Evolutionary conservation across 257 asterid genomes (phyloP), one percentile per base, ranked within the genome.

Genomic region (Leptodermis oblonga): DNA sequence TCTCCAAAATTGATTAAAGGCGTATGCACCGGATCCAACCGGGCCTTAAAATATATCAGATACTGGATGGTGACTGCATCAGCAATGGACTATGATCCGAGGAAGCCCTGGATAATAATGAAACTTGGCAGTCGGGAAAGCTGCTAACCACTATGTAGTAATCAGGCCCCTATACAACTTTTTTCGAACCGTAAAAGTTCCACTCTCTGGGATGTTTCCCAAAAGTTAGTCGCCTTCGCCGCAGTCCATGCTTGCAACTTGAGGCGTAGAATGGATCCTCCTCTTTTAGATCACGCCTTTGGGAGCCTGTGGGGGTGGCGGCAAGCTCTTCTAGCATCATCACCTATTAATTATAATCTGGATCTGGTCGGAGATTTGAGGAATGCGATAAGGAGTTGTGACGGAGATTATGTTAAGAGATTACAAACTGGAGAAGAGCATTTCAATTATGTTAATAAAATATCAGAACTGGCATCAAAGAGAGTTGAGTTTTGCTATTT

Each of bases 211-310:
- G n/a, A n/a, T n/a, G n/a, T n/a, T n/a, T n/a, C n/a, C n/a, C n/a
- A n/a, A n/a, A n/a, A n/a, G n/a, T n/a, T n/a, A n/a, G n/a, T n/a
- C n/a, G n/a, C n/a, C n/a, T n/a, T n/a, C n/a, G n/a, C n/a, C n/a
- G n/a, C n/a, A n/a, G n/a, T 71, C 37, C 81, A 80, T 33, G 81
- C 74, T 7, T 81, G 72, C 65, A 74, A 80, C 66, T 36, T 73
- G 28, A 73, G 81, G 25, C 64, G 81, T 0, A 82, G 87, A 68
- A 73, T 66, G 67, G 59, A 62, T 26, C 83, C 86, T 20, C 31
- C 77, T 11, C 62, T 73, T 37, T 41, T 67, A 2, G 71, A 70
- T 42, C n/a, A 55, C 3, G 33, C 73, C 13, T 75, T 82, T 25
- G 83, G 86, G 7, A 82, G 78, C 72, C 5, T 68, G 7, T 48